phyloP scores from a whole-genome alignment of 345 rosid genomes.

The Rhodamnia argentea region DNA sequence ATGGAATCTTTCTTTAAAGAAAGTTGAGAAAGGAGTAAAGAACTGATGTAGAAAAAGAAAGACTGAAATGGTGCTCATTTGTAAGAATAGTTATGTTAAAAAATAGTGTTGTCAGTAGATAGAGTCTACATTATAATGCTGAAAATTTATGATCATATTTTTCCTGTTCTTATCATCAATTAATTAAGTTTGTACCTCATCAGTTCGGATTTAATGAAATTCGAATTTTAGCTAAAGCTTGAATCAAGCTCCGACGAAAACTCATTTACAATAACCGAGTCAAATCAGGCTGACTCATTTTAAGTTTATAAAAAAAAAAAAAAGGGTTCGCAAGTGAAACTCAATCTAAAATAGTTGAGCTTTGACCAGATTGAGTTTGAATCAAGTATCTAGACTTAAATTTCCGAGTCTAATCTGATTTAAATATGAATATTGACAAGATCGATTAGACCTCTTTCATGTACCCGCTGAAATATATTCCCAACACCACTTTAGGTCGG shows the following conservation, averaged over 20 bases:
- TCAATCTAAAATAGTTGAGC: background rate
- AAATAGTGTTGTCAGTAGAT: background rate
- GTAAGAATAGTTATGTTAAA: background rate
- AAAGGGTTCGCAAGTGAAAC: background rate
- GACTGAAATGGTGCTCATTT: background rate
- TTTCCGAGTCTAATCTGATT: background rate
- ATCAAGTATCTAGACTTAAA: background rate
- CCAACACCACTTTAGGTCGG: accelerated
- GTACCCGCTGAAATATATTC: background rate
- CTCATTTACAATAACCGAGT: background rate
- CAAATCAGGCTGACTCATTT: background rate
- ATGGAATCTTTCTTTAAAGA: background rate
- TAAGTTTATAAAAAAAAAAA: background rate
- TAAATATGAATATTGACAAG: background rate
- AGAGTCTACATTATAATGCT: background rate
- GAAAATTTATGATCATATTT: background rate
- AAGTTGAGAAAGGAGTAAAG: background rate
- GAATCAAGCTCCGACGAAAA: background rate
- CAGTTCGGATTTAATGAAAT: too few relatives aligned
- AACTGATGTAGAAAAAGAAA: background rate
- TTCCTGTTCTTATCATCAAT: background rate
- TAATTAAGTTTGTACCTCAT: background rate
- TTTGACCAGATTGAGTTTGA: background rate
- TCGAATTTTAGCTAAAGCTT: background rate
- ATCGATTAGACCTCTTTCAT: background rate